Conservation (phyloP, 768 basidiomycete species). For the Sutorius australiensis region DNA sequence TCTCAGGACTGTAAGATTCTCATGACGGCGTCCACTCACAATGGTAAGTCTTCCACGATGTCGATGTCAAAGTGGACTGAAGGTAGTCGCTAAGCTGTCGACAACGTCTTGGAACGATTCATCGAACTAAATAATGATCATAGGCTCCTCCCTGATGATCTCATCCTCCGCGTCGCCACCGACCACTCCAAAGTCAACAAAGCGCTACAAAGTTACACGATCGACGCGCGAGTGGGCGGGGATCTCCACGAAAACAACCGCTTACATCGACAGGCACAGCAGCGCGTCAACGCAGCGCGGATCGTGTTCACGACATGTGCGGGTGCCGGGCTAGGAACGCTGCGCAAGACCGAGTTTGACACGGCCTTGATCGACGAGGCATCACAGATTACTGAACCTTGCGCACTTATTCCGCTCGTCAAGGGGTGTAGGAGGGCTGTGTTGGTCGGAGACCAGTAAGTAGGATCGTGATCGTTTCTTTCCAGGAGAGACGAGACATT, state of each 20-base stretch:
- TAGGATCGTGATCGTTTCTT: not conserved
- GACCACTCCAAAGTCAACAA: slow-evolving; percentile 58
- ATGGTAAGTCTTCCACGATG: slow-evolving; percentile 37
- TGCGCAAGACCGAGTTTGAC: slow-evolving; percentile 54
- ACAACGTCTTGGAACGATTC: slow-evolving; percentile 67
- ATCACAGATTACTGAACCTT: slow-evolving; percentile 66
- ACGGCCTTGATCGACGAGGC: slow-evolving; percentile 68
- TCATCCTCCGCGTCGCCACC: slow-evolving; percentile 66
- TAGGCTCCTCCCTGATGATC: slow-evolving; percentile 46
- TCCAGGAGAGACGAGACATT: not conserved
- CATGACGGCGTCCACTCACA: slow-evolving; percentile 71
- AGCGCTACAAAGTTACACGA: slow-evolving; percentile 49
- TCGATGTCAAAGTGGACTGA: not conserved
- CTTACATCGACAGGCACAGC: slow-evolving; percentile 55
- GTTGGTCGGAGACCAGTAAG: slow-evolving; percentile 70
- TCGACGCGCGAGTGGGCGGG: slow-evolving; percentile 58
- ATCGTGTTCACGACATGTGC: slow-evolving; percentile 68
- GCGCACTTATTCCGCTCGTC: slow-evolving; percentile 61
- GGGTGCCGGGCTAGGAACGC: slow-evolving; percentile 55
- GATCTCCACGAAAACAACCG: slow-evolving; percentile 58
- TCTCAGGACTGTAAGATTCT: slow-evolving; percentile 44
- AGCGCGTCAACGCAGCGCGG: slow-evolving; percentile 51
- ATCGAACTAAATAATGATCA: slow-evolving; percentile 42
- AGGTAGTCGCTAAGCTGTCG: slow-evolving; percentile 47
- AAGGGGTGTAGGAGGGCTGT: slow-evolving; percentile 58